These are phyloP conservation scores for Taxawa tesnikishii DNA, from an alignment of 2,329 filamentous ascomycete genomes.

Conservation along the genomic window DNA sequence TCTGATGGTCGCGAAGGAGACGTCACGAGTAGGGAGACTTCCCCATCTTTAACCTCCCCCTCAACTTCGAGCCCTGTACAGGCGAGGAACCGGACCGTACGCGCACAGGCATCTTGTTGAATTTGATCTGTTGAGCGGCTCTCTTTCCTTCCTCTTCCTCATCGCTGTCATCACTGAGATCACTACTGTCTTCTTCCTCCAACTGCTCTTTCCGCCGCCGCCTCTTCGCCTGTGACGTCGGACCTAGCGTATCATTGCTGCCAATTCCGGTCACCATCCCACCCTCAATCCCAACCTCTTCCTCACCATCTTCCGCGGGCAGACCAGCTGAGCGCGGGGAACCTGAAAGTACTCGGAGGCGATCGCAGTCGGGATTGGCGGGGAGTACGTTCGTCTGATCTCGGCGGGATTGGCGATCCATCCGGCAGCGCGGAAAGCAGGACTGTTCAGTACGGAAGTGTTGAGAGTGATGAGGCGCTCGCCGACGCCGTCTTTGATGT, in stretches of 20 bases:
- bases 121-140: conserved; percentile 82
- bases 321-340: conserved; percentile 48
- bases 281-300: conserved; percentile 58
- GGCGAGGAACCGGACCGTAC: conserved; percentile 82
- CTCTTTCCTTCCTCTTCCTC: conserved; percentile 55
- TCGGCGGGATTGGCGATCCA: conserved; percentile 65
- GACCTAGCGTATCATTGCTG: conserved; percentile 54
- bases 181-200: conserved; percentile 77
- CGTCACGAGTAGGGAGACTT: conserved; percentile 38
- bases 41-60: too few species aligned
- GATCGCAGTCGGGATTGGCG: conserved; percentile 71
- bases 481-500: conserved; percentile 72
- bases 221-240: conserved; percentile 50
- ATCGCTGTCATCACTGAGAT: conserved; percentile 74
- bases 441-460: conserved; percentile 64
- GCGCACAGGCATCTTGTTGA: conserved; percentile 87
- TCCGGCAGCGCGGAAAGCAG: conserved; percentile 70
- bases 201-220: conserved; percentile 60
- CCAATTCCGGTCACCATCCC: conserved; percentile 57
- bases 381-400: conserved; percentile 73
- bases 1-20: conserved; percentile 40
- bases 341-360: conserved; percentile 72
- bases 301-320: conserved; percentile 49
- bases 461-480: conserved; percentile 75
- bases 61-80: conserved; percentile 53